phyloP scores from a whole-genome alignment of 305 asterid species.

The Striga hermonthica region DNA sequence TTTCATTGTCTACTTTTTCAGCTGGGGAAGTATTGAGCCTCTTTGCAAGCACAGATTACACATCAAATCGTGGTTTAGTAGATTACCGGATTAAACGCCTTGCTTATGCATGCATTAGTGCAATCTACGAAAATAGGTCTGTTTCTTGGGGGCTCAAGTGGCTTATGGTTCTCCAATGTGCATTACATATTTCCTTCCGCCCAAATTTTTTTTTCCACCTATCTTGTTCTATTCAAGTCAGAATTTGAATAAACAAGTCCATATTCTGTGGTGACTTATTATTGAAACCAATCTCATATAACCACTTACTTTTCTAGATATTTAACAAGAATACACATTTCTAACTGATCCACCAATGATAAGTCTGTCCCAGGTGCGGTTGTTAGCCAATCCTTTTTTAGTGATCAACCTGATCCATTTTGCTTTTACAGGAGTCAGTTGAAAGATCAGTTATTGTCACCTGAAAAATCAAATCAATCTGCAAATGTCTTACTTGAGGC shows the following conservation, averaged over 20 bases:
- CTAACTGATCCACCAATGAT: constrained; percentile 8
- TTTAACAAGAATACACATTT: neutral
- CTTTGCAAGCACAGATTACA: constrained; percentile 58
- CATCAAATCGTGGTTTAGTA: constrained; percentile 57
- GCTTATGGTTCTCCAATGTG: constrained; percentile 13
- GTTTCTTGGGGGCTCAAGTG: constrained; percentile 27
- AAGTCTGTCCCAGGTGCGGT: constrained; percentile 17
- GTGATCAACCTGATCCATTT: constrained; percentile 29
- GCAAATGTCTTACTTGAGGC: constrained; percentile 64
- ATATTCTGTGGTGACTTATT: constrained; percentile 13
- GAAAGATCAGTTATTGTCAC: constrained; percentile 54
- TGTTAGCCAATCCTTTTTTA: constrained; percentile 25
- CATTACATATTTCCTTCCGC: constrained; percentile 17
- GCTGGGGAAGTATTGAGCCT: constrained; percentile 60
- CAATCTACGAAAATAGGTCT: constrained; percentile 77
- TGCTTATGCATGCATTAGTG: constrained; percentile 64
- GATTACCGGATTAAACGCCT: constrained; percentile 72
- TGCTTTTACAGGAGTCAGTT: constrained; percentile 52
- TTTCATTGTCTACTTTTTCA: constrained; percentile 33
- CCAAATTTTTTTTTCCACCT: constrained; percentile 21
- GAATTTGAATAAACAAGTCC: constrained; percentile 8
- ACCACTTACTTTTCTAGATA: neutral
- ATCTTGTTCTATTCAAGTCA: constrained; percentile 17
- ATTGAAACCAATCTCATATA: constrained; percentile 4
- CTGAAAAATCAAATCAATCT: constrained; percentile 48